These are phyloP conservation scores for Cordyceps cicadae DNA, from an alignment of 2,329 filamentous ascomycete species.

Conservation along the genomic window DNA sequence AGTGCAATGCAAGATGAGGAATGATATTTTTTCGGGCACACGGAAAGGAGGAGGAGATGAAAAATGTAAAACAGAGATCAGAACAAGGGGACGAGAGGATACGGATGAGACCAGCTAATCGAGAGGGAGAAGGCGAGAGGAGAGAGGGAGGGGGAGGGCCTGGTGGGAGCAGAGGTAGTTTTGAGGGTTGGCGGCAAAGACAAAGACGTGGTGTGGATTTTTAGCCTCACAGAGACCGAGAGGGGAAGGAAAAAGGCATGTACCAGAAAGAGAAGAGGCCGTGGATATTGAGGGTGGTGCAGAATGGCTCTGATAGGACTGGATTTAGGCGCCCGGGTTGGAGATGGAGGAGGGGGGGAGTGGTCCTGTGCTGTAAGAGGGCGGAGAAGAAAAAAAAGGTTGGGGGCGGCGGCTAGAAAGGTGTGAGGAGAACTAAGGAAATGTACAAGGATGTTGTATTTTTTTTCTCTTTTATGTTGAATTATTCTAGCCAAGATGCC, in stretches of 20 bases:
- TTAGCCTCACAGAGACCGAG: not conserved
- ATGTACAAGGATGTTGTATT: no score
- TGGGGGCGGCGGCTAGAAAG: slow-evolving; percentile 4
- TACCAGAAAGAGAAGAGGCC: not conserved
- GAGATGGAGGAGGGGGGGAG: not conserved
- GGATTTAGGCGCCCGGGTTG: slow-evolving; percentile 8
- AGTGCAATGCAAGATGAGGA: not conserved
- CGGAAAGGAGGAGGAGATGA: not conserved
- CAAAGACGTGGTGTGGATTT: not conserved
- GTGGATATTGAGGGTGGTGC: not conserved
- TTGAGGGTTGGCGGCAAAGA: slow-evolving; percentile 6
- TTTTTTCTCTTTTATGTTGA: no score
- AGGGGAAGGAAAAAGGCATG: not conserved
- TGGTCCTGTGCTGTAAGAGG: not conserved
- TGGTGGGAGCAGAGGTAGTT: slow-evolving; percentile 1
- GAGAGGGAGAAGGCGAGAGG: slow-evolving; percentile 25
- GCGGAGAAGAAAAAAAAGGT: not conserved
- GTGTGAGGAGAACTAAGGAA: not conserved
- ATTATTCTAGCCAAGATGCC: no score
- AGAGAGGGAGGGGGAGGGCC: not conserved
- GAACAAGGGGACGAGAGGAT: slow-evolving; percentile 21
- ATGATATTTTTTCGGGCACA: not conserved
- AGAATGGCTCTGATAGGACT: slow-evolving; percentile 5
- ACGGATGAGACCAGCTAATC: slow-evolving; percentile 48
- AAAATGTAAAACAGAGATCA: slow-evolving; percentile 6